Conservation (phyloP, 148 eudicot genomes). For the Rhododendron mucronatum region DNA sequence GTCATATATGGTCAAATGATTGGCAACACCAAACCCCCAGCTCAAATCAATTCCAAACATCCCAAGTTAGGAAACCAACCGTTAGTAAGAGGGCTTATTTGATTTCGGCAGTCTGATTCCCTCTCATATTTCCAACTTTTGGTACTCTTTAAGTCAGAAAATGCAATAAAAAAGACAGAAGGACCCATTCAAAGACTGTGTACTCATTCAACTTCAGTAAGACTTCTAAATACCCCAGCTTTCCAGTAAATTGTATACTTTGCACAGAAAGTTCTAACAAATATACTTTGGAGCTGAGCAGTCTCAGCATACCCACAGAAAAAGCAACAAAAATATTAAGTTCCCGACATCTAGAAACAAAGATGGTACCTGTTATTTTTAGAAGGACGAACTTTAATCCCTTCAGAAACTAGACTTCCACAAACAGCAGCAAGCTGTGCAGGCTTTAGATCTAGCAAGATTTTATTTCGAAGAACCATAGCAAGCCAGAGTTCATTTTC, state of each 20-base stretch:
- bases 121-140: background rate
- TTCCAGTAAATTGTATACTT: background rate
- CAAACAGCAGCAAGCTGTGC: slow-evolving; percentile 95
- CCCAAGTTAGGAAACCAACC: background rate
- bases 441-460: slow-evolving; percentile 72
- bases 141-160: background rate
- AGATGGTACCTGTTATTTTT: slow-evolving; percentile 71
- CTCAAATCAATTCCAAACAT: background rate
- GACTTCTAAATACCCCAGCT: background rate
- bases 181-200: background rate
- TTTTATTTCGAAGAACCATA: slow-evolving; percentile 83
- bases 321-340: background rate
- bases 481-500: slow-evolving; percentile 99
- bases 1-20: background rate
- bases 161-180: background rate
- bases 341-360: background rate
- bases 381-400: slow-evolving; percentile 85
- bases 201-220: background rate
- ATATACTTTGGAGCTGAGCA: background rate
- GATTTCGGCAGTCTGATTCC: background rate
- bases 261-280: background rate
- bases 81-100: background rate
- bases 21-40: background rate
- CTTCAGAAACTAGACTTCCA: slow-evolving; percentile 94
- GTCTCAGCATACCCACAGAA: background rate